Base-by-base conservation (phyloP, 2,329 filamentous ascomycete genomes). In the Emergomyces orientalis region DNA sequence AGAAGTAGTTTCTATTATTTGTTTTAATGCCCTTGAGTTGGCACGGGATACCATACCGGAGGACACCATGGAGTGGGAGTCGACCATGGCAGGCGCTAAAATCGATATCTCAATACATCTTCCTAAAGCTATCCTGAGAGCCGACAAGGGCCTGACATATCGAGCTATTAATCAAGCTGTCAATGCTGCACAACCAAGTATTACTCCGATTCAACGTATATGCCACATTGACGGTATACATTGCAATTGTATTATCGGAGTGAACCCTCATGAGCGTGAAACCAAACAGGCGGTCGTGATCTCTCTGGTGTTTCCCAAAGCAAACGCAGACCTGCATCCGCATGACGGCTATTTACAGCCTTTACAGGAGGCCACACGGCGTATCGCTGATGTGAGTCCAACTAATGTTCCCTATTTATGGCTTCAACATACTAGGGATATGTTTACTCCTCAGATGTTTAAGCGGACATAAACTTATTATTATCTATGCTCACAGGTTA, bases 241-340 rank as follows among this genome's bases (percentile, higher is more conserved):
- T 30, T 77, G 76, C 65, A 71, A 75, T 56, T 79, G 77, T 67
- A 78, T 82, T 37, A 73, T 82, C 63, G 80, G 80, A 1, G 79
- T 82, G n/a, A 82, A 82, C 63, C 74, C 77, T 1, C 80, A 81
- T 65, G 80, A 82, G 69, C 73, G 80, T 25, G 68, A 79, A 22
- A 78, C 81, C 69, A 81, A 80, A 65, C 80, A 82, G 67, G 74
- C 73, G 32, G 77, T 82, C 9, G 74, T 78, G 64, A 66, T 79
- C 56, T 72, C 75, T 39, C 70, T 76, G 68, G 73, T 68, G 43
- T 76, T 45, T 77, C 60, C 68, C 68, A 60, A 73, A 72, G 3
- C 72, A 72, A 37, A 55, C n/a, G 22, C 69, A 73, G 63, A 63
- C 69, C 62, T 68, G 68, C 34, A 27, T 8, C 13, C 13, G 47